Conservation (phyloP, 495 filamentous ascomycete species). For the Cryomyces antarcticus region DNA sequence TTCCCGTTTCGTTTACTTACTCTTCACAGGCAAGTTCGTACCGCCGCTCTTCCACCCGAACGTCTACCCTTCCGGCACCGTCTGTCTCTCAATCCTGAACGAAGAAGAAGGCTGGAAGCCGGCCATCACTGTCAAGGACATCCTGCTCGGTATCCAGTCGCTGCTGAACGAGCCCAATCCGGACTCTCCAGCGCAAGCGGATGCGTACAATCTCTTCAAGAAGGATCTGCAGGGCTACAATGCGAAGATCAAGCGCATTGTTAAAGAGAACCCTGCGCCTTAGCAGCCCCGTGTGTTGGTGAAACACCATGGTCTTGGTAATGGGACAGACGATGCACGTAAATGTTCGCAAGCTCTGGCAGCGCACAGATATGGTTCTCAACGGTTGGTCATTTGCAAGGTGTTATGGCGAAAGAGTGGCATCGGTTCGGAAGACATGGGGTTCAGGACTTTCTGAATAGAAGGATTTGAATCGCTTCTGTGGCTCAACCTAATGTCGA, state of each 20-base stretch:
- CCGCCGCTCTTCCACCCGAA: constrained; percentile 97
- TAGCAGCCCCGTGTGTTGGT: neutral
- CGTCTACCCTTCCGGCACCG: constrained; percentile 94
- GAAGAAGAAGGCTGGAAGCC: constrained; percentile 98
- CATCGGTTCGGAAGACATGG: neutral
- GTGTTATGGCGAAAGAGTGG: neutral
- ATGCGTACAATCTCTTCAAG: constrained; percentile 94
- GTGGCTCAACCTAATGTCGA: too few relatives aligned
- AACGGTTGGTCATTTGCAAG: neutral
- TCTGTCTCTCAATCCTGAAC: constrained; percentile 93
- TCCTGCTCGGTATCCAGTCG: constrained; percentile 87
- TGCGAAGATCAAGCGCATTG: constrained; percentile 63
- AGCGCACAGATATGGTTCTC: too few relatives aligned
- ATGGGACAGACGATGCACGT: neutral
- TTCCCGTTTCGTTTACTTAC: neutral
- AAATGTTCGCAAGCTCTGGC: neutral
- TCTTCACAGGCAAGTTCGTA: constrained; percentile 66
- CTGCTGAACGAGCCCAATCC: constrained; percentile 93
- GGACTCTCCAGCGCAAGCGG: constrained; percentile 87
- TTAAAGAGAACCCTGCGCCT: constrained; percentile 64
- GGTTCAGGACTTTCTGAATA: neutral
- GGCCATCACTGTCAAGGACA: constrained; percentile 94
- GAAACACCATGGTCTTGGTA: neutral
- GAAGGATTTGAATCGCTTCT: too few relatives aligned
- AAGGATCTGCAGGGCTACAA: constrained; percentile 78